These are phyloP conservation scores for Pelargonium fulgidum DNA, from an alignment of 441 rosid species.

Conservation along the genomic window DNA sequence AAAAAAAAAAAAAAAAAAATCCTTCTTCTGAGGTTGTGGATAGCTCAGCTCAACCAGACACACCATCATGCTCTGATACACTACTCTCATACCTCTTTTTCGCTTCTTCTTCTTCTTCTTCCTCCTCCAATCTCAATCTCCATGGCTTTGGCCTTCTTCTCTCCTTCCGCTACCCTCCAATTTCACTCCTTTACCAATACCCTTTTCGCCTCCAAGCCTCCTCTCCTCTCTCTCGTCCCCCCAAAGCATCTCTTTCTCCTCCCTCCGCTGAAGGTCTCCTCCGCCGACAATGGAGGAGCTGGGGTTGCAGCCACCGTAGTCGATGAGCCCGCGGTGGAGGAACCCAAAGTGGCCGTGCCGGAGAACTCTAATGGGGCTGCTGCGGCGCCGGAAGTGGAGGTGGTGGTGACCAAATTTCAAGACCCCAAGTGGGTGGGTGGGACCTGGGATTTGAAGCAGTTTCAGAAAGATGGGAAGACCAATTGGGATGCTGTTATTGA, in stretches of 20 bases:
- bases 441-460: slow-evolving; percentile 82
- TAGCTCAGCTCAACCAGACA: too few species aligned
- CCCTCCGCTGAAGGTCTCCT: slow-evolving; percentile 25
- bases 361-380: slow-evolving; percentile 32
- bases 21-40: too few species aligned
- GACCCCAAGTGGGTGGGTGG: slow-evolving; percentile 71
- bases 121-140: slow-evolving; percentile 31
- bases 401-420: slow-evolving; percentile 35
- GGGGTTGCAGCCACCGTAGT: slow-evolving; percentile 33
- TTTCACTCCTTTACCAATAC: slow-evolving; percentile 22
- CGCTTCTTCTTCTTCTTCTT: not conserved
- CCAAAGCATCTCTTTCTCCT: slow-evolving; percentile 16
- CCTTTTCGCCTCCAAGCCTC: slow-evolving; percentile 27
- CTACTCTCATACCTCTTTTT: too few species aligned
- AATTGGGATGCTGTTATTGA: slow-evolving; percentile 91
- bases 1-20: too few species aligned
- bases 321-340: slow-evolving; percentile 24
- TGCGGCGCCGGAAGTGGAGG: slow-evolving; percentile 21
- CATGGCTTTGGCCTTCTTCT: slow-evolving; percentile 32
- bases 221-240: slow-evolving; percentile 22
- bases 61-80: too few species aligned
- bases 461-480: slow-evolving; percentile 50
- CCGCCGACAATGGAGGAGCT: slow-evolving; percentile 34
- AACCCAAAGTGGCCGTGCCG: slow-evolving; percentile 15
- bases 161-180: slow-evolving; percentile 27